These are phyloP conservation scores for Globisporangium iwayamae DNA, from an alignment of 352 stramenopile genomes.

Conservation along the genomic window DNA sequence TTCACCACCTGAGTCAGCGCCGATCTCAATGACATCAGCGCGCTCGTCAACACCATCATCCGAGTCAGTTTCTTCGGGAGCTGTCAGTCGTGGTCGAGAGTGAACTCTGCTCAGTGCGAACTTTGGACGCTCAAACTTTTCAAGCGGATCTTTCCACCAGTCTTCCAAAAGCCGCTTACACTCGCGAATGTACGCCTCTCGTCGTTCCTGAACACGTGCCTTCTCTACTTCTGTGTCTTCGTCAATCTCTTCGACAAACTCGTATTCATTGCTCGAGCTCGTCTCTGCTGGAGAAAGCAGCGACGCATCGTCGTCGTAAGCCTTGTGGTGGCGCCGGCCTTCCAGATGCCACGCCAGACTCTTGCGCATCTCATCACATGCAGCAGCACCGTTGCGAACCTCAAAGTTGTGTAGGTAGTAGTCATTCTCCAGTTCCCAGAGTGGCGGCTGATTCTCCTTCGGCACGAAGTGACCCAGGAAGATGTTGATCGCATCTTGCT, in stretches of 20 bases:
- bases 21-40: conserved; percentile 3
- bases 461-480: conserved; percentile 95
- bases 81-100: conserved; percentile 12
- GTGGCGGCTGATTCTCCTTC: conserved; percentile 47
- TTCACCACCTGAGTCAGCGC: not conserved
- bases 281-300: conserved; percentile 12
- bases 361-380: conserved; percentile 59
- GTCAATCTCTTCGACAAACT: conserved; percentile 23
- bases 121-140: conserved; percentile 61
- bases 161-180: conserved; percentile 72
- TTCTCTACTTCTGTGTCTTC: conserved; percentile 16
- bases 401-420: conserved; percentile 92
- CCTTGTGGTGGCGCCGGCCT: conserved; percentile 32
- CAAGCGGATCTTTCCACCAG: conserved; percentile 85
- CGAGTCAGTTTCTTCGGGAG: conserved; percentile 14
- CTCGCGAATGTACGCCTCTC: conserved; percentile 74
- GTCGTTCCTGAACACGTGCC: conserved; percentile 44
- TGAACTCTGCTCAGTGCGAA: conserved; percentile 16
- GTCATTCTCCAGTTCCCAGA: conserved; percentile 86
- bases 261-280: conserved; percentile 22
- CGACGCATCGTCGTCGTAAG: conserved; percentile 9
- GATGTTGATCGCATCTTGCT: conserved; percentile 99
- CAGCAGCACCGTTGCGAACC: conserved; percentile 60
- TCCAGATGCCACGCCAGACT: conserved; percentile 64
- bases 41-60: conserved; percentile 12